Evolutionary conservation across 768 basidiomycete species (phyloP).

Genomic region (Rhodotorula paludigena): DNA sequence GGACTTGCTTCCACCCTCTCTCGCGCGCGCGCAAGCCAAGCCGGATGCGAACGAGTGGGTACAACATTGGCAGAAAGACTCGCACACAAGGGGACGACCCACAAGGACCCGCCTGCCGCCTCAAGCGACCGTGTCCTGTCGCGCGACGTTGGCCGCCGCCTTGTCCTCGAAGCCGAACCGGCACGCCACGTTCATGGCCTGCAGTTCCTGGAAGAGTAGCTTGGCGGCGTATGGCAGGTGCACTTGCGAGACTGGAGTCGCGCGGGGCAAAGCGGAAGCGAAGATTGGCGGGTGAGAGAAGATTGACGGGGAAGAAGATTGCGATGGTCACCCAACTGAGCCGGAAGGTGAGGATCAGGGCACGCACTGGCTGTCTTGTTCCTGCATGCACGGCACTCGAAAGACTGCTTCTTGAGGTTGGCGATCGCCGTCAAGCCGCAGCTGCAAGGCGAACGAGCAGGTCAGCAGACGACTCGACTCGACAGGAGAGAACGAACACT

Average conservation of each 20-base stretch:
- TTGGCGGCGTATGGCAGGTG: slow-evolving; percentile 86
- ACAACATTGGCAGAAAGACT: too few species aligned
- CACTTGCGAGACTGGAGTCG: slow-evolving; percentile 42
- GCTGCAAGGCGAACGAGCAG: slow-evolving; percentile 47
- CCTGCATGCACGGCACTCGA: slow-evolving; percentile 95
- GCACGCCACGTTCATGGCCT: slow-evolving; percentile 53
- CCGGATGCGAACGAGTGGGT: background rate
- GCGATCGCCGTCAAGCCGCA: slow-evolving; percentile 97
- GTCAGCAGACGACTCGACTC: background rate
- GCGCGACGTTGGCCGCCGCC: slow-evolving; percentile 16
- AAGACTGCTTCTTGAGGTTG: slow-evolving; percentile 98
- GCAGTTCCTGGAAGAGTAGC: slow-evolving; percentile 62
- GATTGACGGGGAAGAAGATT: too few species aligned
- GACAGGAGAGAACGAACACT: slow-evolving; percentile 45
- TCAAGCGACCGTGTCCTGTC: slow-evolving; percentile 18
- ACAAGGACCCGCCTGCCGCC: too few species aligned
- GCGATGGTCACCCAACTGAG: too few species aligned
- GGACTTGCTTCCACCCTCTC: too few species aligned
- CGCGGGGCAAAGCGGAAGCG: background rate
- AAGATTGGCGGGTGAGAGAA: slow-evolving; percentile 42
- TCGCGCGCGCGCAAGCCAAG: too few species aligned
- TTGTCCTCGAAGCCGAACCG: slow-evolving; percentile 36
- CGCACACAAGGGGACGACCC: too few species aligned
- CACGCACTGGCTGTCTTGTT: slow-evolving; percentile 93
- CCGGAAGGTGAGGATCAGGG: slow-evolving; percentile 51